phyloP scores from a whole-genome alignment of 495 filamentous ascomycete species.

The Choiromyces venosus region DNA sequence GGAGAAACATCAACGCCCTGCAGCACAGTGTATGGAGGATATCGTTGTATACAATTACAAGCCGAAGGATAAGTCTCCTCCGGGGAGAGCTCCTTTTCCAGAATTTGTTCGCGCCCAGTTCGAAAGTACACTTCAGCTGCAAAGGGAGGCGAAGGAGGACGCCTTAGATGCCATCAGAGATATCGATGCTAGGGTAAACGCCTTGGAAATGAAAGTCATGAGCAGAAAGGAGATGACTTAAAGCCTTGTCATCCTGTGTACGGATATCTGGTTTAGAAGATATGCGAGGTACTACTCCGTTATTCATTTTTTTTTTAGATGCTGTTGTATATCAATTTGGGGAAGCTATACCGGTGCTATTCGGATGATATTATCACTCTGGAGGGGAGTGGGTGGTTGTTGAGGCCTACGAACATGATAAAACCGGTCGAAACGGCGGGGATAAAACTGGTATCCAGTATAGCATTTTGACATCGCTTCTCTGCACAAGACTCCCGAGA shows the following conservation, averaged over 20 bases:
- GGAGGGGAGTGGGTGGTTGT: neutral
- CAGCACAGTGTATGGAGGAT: constrained; percentile 74
- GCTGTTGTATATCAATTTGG: neutral
- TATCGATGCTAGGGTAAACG: constrained; percentile 26
- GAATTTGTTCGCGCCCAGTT: constrained; percentile 65
- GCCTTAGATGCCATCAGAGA: constrained; percentile 31
- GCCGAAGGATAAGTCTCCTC: constrained; percentile 51
- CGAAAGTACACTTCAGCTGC: constrained; percentile 57
- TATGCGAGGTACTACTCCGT: neutral
- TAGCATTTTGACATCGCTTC: neutral
- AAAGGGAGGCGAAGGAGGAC: constrained; percentile 55
- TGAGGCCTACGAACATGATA: neutral
- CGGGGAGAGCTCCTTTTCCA: constrained; percentile 56
- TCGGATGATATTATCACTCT: neutral
- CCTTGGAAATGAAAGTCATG: constrained; percentile 33
- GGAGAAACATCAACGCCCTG: constrained; percentile 70
- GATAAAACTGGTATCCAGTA: neutral
- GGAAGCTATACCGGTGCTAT: neutral
- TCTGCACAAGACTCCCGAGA: neutral
- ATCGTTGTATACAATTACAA: constrained; percentile 81
- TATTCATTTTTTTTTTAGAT: neutral
- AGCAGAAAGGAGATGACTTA: constrained; percentile 37
- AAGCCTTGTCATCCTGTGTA: neutral
- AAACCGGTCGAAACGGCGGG: neutral
- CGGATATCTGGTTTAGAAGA: neutral